A percentile compares a stretch with the other conserved stretches of the same genome.
phyloP scores from a whole-genome alignment of 1,139 yeast species.

The Lodderomyces jiufengensis region DNA sequence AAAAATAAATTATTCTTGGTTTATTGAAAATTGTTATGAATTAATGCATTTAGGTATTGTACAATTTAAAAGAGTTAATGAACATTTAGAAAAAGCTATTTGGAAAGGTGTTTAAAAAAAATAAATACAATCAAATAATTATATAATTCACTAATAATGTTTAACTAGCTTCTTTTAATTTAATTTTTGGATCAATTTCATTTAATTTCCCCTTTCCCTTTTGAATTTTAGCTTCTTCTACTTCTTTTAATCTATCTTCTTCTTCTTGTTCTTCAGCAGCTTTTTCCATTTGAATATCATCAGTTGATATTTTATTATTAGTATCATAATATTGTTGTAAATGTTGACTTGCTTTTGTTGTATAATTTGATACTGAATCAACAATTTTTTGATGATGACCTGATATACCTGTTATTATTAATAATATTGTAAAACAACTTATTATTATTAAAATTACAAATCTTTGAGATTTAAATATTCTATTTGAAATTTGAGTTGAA shows the following conservation, averaged over 20 bases:
- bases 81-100: slow-evolving; percentile 41
- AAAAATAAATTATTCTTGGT: slow-evolving; percentile 38
- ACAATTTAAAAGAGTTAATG: slow-evolving; percentile 43
- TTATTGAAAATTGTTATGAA: slow-evolving; percentile 41
- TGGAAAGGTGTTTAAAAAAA: slow-evolving; percentile 36
- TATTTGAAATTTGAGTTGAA: slow-evolving; percentile 27
- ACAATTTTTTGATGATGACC: slow-evolving; percentile 19
- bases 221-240: slow-evolving; percentile 11
- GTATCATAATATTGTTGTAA: slow-evolving; percentile 12
- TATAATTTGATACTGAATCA: slow-evolving; percentile 14
- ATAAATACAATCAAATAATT: too few species aligned
- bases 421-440: slow-evolving; percentile 20
- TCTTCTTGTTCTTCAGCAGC: slow-evolving; percentile 14
- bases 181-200: slow-evolving; percentile 5
- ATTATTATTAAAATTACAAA: slow-evolving; percentile 21
- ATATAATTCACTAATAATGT: background rate
- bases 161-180: background rate
- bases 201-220: slow-evolving; percentile 2
- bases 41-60: slow-evolving; percentile 38
- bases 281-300: slow-evolving; percentile 10
- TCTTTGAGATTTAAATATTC: slow-evolving; percentile 31
- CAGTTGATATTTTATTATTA: slow-evolving; percentile 4
- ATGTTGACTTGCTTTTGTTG: slow-evolving; percentile 17
- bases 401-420: slow-evolving; percentile 21
- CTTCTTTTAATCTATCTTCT: slow-evolving; percentile 9